phyloP scores from a whole-genome alignment of 2,329 filamentous ascomycete species.

The Aureobasidium sp. region DNA sequence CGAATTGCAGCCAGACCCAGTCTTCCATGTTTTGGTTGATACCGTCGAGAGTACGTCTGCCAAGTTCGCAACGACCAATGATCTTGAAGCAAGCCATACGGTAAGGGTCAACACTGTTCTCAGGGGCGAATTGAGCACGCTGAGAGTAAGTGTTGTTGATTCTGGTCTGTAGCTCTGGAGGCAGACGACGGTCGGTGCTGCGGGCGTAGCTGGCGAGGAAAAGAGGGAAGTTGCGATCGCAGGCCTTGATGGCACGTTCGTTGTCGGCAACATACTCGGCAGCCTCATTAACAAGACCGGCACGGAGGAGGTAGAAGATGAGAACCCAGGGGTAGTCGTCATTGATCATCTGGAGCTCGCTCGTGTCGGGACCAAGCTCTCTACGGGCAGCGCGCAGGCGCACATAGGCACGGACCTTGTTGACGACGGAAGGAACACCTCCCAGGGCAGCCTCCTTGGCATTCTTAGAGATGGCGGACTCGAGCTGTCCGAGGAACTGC shows the following conservation, averaged over 20 bases:
- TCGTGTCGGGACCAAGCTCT: conserved; percentile 74
- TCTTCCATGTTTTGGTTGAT: conserved; percentile 57
- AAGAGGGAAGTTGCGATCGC: conserved; percentile 81
- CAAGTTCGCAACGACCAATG: conserved; percentile 68
- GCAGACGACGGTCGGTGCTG: conserved; percentile 68
- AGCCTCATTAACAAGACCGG: conserved; percentile 77
- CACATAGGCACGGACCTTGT: conserved; percentile 89
- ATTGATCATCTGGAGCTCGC: conserved; percentile 68
- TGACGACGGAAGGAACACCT: conserved; percentile 77
- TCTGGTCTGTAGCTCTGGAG: conserved; percentile 71
- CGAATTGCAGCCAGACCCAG: conserved; percentile 62
- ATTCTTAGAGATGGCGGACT: conserved; percentile 70
- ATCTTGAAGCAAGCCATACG: conserved; percentile 98
- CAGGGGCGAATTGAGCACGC: conserved; percentile 72
- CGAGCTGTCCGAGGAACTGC: conserved; percentile 71
- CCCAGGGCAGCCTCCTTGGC: conserved; percentile 84
- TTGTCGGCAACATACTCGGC: conserved; percentile 78
- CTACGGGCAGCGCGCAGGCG: conserved; percentile 71
- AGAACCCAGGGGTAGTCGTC: conserved; percentile 85
- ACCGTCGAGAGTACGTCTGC: conserved; percentile 49
- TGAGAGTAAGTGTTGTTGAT: conserved; percentile 89
- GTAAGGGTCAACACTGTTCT: conserved; percentile 87
- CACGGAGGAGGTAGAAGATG: conserved; percentile 83
- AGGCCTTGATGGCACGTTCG: conserved; percentile 72
- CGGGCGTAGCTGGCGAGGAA: conserved; percentile 82